phyloP scores from a whole-genome alignment of 352 stramenopile genomes.

The Globisporangium perplexum region DNA sequence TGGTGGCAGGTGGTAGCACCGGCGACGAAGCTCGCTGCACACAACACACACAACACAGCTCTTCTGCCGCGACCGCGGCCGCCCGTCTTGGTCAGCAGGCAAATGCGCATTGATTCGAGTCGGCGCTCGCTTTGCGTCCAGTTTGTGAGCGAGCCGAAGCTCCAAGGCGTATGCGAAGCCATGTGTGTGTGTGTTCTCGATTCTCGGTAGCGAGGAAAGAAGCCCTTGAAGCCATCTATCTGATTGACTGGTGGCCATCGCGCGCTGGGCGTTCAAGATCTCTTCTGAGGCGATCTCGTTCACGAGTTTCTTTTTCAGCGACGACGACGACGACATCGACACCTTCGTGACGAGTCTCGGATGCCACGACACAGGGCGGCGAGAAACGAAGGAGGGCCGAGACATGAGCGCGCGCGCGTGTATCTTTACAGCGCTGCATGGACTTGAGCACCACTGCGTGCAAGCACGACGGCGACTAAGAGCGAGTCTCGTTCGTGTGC shows the following conservation, averaged over 20 bases:
- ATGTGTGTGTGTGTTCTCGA: neutral
- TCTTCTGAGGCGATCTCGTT: neutral
- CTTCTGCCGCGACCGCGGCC: neutral
- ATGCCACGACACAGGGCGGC: no score
- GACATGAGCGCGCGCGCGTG: neutral
- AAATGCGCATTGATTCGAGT: no score
- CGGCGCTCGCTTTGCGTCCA: neutral
- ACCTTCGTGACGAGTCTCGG: neutral
- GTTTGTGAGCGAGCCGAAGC: no score
- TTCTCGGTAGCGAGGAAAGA: no score
- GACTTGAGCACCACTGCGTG: no score
- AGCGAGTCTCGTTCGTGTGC: no score
- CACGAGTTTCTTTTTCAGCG: neutral
- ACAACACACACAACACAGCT: no score
- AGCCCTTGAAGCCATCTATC: slow-evolving; percentile 1
- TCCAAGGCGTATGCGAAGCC: neutral
- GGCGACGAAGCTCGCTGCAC: no score
- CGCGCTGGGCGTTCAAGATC: neutral
- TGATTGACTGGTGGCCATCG: neutral
- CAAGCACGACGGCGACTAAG: no score
- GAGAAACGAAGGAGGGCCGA: no score
- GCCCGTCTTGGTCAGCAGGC: neutral
- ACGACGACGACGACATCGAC: neutral
- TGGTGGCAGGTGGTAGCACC: no score
- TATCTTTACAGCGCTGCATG: slow-evolving; percentile 1